These are phyloP conservation scores for Agarophyton chilense DNA, from an alignment of 23 red algal genomes.

Conservation along the genomic window DNA sequence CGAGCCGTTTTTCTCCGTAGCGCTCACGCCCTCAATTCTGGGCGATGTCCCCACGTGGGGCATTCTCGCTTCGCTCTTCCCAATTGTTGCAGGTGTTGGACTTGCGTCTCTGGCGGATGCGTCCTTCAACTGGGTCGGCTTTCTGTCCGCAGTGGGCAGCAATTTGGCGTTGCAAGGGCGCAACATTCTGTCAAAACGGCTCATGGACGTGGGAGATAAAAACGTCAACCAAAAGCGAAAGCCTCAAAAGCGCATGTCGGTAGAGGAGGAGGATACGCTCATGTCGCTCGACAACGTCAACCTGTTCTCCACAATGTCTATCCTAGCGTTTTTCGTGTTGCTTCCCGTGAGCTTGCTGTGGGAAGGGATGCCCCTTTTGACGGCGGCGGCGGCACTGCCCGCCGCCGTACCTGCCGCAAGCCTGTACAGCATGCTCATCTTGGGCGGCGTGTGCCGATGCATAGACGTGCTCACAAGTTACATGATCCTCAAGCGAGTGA, in stretches of 20 bases:
- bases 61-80: conserved; percentile 77
- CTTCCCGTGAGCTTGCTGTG: conserved; percentile 62
- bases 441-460: conserved; percentile 82
- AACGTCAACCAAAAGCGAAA: neutral
- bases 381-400: conserved; percentile 8
- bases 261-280: conserved; percentile 62
- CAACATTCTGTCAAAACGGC: conserved; percentile 84
- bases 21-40: conserved; percentile 75
- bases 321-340: conserved; percentile 79
- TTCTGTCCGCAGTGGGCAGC: conserved; percentile 85
- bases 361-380: conserved; percentile 59
- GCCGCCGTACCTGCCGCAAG: conserved; percentile 21
- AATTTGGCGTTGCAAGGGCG: conserved; percentile 89
- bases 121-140: conserved; percentile 93
- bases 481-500: conserved; percentile 85
- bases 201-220: conserved; percentile 56
- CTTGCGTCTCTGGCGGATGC: conserved; percentile 83
- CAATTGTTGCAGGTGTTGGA: conserved; percentile 93
- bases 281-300: conserved; percentile 86
- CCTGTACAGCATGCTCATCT: conserved; percentile 52
- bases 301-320: conserved; percentile 87
- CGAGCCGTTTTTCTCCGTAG: conserved; percentile 95
- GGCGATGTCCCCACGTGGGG: conserved; percentile 87
- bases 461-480: conserved; percentile 82
- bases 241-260: conserved; percentile 1